A percentile compares a stretch with the other conserved stretches of the same genome.
phyloP scores from a whole-genome alignment of 805 yeast species.

The Yamadazyma nakazawae region DNA sequence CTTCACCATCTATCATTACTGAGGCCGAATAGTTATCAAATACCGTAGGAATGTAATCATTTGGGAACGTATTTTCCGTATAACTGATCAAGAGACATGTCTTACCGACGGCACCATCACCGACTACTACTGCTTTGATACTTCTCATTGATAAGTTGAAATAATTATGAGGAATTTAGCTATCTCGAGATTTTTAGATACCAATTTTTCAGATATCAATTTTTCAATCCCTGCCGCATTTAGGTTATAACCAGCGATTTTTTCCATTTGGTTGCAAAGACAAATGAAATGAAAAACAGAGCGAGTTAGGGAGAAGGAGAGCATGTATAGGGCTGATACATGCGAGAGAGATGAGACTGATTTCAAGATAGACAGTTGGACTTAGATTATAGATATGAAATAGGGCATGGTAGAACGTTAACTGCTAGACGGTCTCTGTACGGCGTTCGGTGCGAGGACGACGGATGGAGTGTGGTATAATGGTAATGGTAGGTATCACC shows the following conservation, averaged over 20 bases:
- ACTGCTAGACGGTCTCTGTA: too few species aligned
- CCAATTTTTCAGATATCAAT: neutral
- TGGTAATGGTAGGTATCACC: too few species aligned
- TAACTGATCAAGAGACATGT: slow-evolving; percentile 84
- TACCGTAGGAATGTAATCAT: slow-evolving; percentile 91
- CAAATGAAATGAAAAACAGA: too few species aligned
- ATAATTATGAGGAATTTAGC: neutral
- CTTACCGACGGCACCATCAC: slow-evolving; percentile 96
- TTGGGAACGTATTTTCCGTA: slow-evolving; percentile 90
- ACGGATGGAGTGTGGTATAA: too few species aligned
- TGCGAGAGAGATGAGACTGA: too few species aligned
- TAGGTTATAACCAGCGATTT: neutral
- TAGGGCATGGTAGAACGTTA: too few species aligned
- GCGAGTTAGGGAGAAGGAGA: too few species aligned
- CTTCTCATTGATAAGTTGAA: slow-evolving; percentile 55
- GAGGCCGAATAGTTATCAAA: slow-evolving; percentile 89
- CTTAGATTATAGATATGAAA: too few species aligned
- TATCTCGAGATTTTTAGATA: neutral
- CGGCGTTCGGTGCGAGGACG: too few species aligned
- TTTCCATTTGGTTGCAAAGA: neutral
- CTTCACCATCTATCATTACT: slow-evolving; percentile 77
- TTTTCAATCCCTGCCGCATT: neutral
- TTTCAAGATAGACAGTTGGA: too few species aligned
- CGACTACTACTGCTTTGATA: slow-evolving; percentile 89
- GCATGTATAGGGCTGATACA: too few species aligned